These are phyloP conservation scores for Raddia distichophylla DNA, from an alignment of 176 grass and related monocot species.

Conservation along the genomic window DNA sequence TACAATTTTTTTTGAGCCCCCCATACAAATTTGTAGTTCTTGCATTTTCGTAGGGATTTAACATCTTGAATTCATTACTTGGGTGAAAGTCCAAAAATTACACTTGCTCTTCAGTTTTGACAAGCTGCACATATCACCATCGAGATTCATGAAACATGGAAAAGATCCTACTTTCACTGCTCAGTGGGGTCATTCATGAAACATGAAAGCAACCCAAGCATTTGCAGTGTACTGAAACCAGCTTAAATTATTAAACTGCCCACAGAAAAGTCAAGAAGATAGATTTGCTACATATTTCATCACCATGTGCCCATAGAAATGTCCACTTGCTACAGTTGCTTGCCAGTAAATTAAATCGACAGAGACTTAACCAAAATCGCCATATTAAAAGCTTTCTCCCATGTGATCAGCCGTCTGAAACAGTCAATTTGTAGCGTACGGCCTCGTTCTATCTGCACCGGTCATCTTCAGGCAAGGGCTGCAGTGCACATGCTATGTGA, in stretches of 20 bases:
- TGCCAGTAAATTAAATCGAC: conserved; percentile 1
- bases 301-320: neutral
- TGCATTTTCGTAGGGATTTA: neutral
- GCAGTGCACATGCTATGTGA: conserved; percentile 31
- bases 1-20: neutral
- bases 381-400: conserved; percentile 20
- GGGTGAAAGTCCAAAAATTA: neutral
- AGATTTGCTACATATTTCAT: conserved; percentile 19
- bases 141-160: conserved; percentile 21
- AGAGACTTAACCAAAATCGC: neutral
- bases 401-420: conserved; percentile 33
- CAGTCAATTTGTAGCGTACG: conserved; percentile 5
- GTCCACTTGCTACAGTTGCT: neutral
- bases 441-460: neutral
- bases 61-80: neutral
- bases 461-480: conserved; percentile 19
- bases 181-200: conserved; percentile 13
- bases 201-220: neutral
- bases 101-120: neutral
- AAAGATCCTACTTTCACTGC: conserved; percentile 26
- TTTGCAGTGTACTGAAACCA: neutral
- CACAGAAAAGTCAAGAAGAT: neutral
- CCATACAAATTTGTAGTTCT: neutral
- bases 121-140: neutral
- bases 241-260: neutral